A percentile compares a stretch with the other conserved stretches of the same genome.
Conservation (phyloP, 257 asterid genomes). For the Przewalskia tangutica region DNA sequence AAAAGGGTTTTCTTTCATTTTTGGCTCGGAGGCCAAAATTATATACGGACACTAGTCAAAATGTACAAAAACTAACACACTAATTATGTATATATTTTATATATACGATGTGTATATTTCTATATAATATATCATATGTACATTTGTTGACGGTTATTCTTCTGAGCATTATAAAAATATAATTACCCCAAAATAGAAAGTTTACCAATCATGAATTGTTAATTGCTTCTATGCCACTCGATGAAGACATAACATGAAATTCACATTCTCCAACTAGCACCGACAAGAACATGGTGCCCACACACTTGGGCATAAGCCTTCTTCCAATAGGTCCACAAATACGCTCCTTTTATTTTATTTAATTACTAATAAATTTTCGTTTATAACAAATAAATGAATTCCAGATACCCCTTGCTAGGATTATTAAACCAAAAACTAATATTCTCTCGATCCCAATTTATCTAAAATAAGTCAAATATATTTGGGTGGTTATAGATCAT, state of each 20-base stretch:
- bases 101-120: too few species aligned
- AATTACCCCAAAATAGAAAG: not conserved
- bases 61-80: too few species aligned
- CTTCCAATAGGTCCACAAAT: not conserved
- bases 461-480: too few species aligned
- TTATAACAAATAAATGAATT: not conserved
- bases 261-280: not conserved
- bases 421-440: not conserved
- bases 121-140: too few species aligned
- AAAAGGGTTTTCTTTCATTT: too few species aligned
- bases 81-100: too few species aligned
- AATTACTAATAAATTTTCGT: not conserved
- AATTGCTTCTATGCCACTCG: not conserved
- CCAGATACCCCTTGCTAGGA: not conserved
- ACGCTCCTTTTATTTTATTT: not conserved
- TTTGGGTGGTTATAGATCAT: too few species aligned
- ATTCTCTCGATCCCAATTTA: too few species aligned
- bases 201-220: not conserved
- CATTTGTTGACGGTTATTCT: too few species aligned
- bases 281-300: constrained; percentile 2
- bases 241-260: not conserved
- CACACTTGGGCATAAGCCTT: not conserved
- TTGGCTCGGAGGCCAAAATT: too few species aligned
- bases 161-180: too few species aligned
- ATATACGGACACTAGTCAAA: too few species aligned